Base-by-base conservation (phyloP, 2,329 filamentous ascomycete species). In the Stemphylium beticola region DNA sequence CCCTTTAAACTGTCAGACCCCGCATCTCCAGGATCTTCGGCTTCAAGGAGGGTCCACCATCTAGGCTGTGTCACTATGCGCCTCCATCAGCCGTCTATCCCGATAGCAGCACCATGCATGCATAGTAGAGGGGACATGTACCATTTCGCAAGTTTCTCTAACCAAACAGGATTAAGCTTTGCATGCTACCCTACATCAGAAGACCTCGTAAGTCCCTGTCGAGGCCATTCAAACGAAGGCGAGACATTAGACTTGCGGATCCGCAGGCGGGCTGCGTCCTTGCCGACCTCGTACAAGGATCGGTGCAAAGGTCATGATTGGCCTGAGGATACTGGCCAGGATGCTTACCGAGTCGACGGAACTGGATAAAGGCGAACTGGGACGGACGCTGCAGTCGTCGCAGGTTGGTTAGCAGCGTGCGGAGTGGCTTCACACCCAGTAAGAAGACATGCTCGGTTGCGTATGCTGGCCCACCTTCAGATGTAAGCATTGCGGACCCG, bases 1-100 rank as follows among this genome's bases (percentile, higher is more conserved):
- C 60, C 61, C 63, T 68, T 66, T 73, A 72, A 72, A 68, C 45
- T 37, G 15, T 24, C 48, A 59, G 39, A 74, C 71, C 72, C 72
- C 72, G 69, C 71, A 71, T 65, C 49, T 51, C 37, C 42, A 54
- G 48, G 45, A 43, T 45, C 34, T 49, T 68, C 65, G 66, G 68
- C 45, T 53, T 33, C 59, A 63, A 55, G 57, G 61, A 70, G 44
- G 56, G 60, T 47, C 63, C 48, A 57, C 64, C 60, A 64, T 53
- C 50, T 67, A 59, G 60, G 44, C 45, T 59, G 53, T 57, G 41
- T 46, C 39, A 53, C 46, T 33, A 43, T 51, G 55, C 55, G 46
- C 58, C 41, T 59, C 42, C 49, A 59, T 61, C 57, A 60, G 48
- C 60, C 41, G 42, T 55, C 33, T 43, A 44, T 55, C 41, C 59